Base-by-base conservation (phyloP, 1,139 yeast genomes). In the Pneumocystis canis region DNA sequence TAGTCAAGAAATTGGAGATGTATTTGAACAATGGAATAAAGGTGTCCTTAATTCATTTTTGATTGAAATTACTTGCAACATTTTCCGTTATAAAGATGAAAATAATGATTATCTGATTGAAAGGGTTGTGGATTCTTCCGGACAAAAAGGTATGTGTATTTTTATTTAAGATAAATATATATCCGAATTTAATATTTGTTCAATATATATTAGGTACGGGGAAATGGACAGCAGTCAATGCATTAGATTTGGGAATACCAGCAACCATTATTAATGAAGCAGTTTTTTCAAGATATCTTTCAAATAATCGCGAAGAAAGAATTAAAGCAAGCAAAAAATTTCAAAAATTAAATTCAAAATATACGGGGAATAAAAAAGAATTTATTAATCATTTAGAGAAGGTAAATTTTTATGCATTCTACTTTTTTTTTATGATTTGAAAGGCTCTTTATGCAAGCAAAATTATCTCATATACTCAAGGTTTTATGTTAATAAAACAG, bases 171-270 rank as follows among this genome's bases (percentile, higher is more conserved):
- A 35, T 2, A 47, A 14, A 14, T 2, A 9, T 11, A 14, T 25
- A 18, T 6, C 9, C 25, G 6, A 47, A 25, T 14, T 37, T 14
- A 37, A 37, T 35, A 35, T 47, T 47, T 39, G n/a, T n/a, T n/a
- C n/a, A 39, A 39, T n/a, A 6, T 47, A 47, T 47, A 11, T 35
- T 47, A 47, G 54, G 98, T 83, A 92, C 98, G 70, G 98, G 98
- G 80, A 92, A 92, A 82, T 92, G 98, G 98, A 92, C 97, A 71
- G 97, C 97, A 69, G 87, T 90, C 77, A 89, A 89, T 76, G 97
- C 98, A 68, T 82, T 92, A 73, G 98, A 92, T 78, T 82, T 92
- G 73, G 98, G 97, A 78, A 88, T 88, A 85, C 98, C 98, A 70
- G 96, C 92, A 73, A 89, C 98, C 68, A 83, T 92, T 75, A 92